A percentile compares a stretch with the other conserved stretches of the same genome.
Evolutionary conservation across 345 rosid species (phyloP).

Genomic region (Salix brachista): DNA sequence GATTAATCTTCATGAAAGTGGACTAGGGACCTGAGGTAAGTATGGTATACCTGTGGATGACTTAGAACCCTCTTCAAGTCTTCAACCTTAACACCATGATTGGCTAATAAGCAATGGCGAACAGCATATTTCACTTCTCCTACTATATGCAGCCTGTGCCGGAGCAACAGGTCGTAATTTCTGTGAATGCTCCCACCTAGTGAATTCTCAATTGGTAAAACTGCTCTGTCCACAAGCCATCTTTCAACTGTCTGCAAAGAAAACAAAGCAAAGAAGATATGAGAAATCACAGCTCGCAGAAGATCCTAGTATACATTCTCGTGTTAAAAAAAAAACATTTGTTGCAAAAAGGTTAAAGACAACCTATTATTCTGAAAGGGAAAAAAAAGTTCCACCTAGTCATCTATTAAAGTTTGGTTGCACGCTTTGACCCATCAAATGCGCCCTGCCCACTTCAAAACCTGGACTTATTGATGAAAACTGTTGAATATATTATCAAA

Average conservation of each 20-base stretch:
- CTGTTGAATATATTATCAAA: too few species aligned
- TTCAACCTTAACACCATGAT: slow-evolving; percentile 71
- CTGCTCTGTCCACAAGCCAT: slow-evolving; percentile 95
- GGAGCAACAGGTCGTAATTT: slow-evolving; percentile 87
- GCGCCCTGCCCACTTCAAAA: too few species aligned
- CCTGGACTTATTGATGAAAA: too few species aligned
- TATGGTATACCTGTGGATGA: slow-evolving; percentile 79
- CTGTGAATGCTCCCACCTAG: slow-evolving; percentile 98
- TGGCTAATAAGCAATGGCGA: slow-evolving; percentile 89
- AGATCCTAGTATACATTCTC: not conserved
- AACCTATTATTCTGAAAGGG: too few species aligned
- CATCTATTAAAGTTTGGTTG: too few species aligned
- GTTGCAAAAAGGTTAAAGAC: too few species aligned
- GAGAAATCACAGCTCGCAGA: not conserved
- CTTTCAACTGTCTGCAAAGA: slow-evolving; percentile 48
- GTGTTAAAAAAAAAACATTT: too few species aligned
- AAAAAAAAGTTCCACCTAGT: too few species aligned
- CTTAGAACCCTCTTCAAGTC: slow-evolving; percentile 85
- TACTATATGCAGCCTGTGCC: slow-evolving; percentile 89
- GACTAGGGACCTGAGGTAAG: not conserved
- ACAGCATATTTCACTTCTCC: slow-evolving; percentile 94
- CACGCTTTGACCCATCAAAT: too few species aligned
- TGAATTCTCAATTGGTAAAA: slow-evolving; percentile 94
- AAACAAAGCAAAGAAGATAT: not conserved
- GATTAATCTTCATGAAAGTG: not conserved